phyloP scores from a whole-genome alignment of 306 rosid genomes.

The Cicer pinnatifidum region DNA sequence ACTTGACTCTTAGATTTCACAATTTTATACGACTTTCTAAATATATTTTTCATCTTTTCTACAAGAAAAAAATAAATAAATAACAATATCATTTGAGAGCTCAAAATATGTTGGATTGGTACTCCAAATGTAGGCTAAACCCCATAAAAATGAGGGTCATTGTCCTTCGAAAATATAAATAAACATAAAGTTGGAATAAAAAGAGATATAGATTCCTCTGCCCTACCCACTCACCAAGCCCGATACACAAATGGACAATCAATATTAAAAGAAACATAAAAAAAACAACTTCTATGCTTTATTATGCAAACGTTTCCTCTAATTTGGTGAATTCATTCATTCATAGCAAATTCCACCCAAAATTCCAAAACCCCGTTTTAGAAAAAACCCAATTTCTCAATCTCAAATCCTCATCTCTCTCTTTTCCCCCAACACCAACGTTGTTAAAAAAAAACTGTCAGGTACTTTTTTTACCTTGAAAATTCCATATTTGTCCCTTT shows the following conservation, averaged over 20 bases:
- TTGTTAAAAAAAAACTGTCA: conserved; percentile 31
- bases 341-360: not conserved
- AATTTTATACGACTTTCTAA: no score
- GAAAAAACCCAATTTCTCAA: conserved; percentile 12
- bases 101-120: not conserved
- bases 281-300: not conserved
- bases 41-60: no score
- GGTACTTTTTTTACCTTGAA: conserved; percentile 47
- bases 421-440: conserved; percentile 26
- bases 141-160: not conserved
- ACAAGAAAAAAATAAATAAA: no score
- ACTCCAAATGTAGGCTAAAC: no score
- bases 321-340: conserved; percentile 30
- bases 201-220: conserved; percentile 41
- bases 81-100: no score
- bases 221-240: conserved; percentile 16
- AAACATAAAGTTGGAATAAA: no score
- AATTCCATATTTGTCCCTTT: conserved; percentile 28
- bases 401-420: conserved; percentile 32
- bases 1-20: no score
- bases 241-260: not conserved
- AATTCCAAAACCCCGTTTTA: conserved; percentile 41
- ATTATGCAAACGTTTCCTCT: not conserved
- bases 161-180: conserved; percentile 2
- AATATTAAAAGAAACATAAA: not conserved